Conservation (phyloP, 2,329 filamentous ascomycete species). For the Alternaria angustiovoidea region DNA sequence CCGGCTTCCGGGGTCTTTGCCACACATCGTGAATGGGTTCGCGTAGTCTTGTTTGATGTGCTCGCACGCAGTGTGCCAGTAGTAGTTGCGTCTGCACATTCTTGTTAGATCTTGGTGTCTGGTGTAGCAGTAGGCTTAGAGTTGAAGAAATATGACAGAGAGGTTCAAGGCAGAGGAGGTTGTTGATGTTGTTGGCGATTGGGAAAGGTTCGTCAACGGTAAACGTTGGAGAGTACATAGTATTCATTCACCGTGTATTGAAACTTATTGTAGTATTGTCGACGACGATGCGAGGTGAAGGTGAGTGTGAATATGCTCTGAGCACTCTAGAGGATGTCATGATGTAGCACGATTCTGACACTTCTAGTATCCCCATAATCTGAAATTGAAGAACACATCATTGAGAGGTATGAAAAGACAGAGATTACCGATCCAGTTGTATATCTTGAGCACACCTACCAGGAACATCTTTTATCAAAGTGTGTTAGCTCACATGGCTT, state of each 20-base stretch:
- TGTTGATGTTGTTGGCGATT: background rate
- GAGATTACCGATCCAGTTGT: background rate
- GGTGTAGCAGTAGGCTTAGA: background rate
- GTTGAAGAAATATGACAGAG: background rate
- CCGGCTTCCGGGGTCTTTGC: background rate
- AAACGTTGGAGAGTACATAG: background rate
- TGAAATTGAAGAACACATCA: background rate
- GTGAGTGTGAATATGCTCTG: background rate
- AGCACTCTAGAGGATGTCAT: background rate
- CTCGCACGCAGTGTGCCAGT: background rate
- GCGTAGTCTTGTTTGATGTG: background rate
- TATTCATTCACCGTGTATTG: background rate
- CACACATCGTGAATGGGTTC: background rate
- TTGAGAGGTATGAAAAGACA: background rate
- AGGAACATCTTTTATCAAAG: background rate
- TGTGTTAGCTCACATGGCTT: too few relatives aligned
- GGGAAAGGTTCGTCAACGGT: background rate
- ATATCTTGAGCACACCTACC: background rate
- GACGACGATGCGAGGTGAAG: background rate
- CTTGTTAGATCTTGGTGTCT: background rate
- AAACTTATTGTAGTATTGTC: background rate
- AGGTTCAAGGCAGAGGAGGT: background rate
- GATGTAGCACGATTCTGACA: background rate
- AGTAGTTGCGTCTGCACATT: conserved; percentile 5
- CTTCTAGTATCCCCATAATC: background rate